These are phyloP conservation scores for Pascua sp. DNA, from an alignment of 1,284 basidiomycete species.

Conservation along the genomic window DNA sequence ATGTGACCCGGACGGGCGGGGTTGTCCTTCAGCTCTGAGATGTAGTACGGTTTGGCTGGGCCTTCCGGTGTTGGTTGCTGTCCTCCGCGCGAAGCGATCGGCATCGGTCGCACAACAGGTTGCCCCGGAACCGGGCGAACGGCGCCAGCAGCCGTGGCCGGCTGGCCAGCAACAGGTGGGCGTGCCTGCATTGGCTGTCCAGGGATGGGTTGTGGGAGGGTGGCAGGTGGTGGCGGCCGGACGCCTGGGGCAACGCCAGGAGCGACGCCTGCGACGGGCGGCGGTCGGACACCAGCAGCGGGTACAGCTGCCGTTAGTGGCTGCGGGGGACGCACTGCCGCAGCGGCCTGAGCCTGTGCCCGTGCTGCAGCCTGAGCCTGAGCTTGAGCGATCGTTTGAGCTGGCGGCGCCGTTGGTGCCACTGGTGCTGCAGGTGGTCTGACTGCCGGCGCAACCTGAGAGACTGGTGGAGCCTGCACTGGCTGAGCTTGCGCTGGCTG, in stretches of 20 bases:
- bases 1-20: constrained; percentile 43
- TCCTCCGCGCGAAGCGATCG: constrained; percentile 8
- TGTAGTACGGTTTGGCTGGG: constrained; percentile 38
- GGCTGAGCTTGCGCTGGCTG: too few relatives aligned
- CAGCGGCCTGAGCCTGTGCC: constrained; percentile 1
- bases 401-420: too few relatives aligned
- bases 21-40: constrained; percentile 43
- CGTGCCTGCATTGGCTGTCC: constrained; percentile 1
- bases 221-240: constrained; percentile 2
- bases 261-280: background rate
- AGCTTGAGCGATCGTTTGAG: constrained; percentile 9
- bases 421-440: too few relatives aligned
- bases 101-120: constrained; percentile 4
- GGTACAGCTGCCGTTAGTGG: background rate
- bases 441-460: background rate
- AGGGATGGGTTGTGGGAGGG: background rate
- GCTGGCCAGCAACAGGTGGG: background rate
- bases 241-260: background rate
- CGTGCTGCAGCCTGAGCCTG: constrained; percentile 7
- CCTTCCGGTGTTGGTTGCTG: constrained; percentile 16
- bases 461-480: too few relatives aligned
- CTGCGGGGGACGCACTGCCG: background rate
- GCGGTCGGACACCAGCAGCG: background rate
- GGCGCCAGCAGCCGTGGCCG: too few relatives aligned
- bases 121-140: background rate